Evolutionary conservation across 1,139 yeast species (phyloP).

Genomic region (Candida labiduridarum): DNA sequence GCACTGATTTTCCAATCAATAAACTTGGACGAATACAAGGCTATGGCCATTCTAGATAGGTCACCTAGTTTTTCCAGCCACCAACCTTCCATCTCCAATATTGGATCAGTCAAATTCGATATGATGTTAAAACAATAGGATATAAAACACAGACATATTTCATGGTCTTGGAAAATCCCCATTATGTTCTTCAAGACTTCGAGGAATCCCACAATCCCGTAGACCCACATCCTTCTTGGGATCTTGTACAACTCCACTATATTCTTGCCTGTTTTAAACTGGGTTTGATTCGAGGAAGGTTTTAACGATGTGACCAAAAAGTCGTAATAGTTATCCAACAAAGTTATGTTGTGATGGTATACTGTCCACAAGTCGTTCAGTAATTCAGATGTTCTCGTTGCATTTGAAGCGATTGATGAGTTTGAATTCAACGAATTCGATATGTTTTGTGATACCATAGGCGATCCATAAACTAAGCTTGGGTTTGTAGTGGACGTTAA

Average conservation of each 20-base stretch:
- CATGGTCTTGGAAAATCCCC: constrained; percentile 54
- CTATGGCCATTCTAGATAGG: constrained; percentile 80
- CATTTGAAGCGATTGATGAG: constrained; percentile 19
- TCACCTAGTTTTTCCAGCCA: constrained; percentile 79
- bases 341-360: constrained; percentile 64
- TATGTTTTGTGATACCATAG: constrained; percentile 21
- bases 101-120: constrained; percentile 54
- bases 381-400: constrained; percentile 48
- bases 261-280: constrained; percentile 72
- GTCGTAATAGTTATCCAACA: constrained; percentile 70
- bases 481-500: constrained; percentile 29
- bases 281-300: constrained; percentile 53
- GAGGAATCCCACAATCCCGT: constrained; percentile 74
- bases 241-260: constrained; percentile 75
- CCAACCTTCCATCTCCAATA: constrained; percentile 69
- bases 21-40: constrained; percentile 71
- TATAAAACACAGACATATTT: constrained; percentile 49
- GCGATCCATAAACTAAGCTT: constrained; percentile 22
- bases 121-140: constrained; percentile 55
- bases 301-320: constrained; percentile 70
- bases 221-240: constrained; percentile 80
- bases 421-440: constrained; percentile 21
- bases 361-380: constrained; percentile 71
- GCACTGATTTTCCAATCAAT: constrained; percentile 83
- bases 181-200: constrained; percentile 79